Conservation (phyloP, 228 moss, liverwort and hornwort species). For the Sphagnum fallax region DNA sequence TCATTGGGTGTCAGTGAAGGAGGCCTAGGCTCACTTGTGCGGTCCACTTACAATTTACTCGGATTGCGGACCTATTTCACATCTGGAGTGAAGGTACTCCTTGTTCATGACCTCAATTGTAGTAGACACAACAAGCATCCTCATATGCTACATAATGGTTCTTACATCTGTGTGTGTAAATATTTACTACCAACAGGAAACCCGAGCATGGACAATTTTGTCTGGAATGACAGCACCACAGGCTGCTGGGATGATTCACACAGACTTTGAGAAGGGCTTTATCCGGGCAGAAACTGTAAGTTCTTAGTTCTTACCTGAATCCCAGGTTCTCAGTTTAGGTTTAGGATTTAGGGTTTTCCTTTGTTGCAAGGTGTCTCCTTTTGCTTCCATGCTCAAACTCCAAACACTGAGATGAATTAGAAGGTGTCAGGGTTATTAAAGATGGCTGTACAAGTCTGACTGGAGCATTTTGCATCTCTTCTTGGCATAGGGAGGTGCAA, state of each 20-base stretch:
- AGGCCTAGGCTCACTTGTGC: constrained; percentile 78
- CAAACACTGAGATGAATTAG: background rate
- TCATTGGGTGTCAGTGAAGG: constrained; percentile 92
- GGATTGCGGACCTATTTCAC: constrained; percentile 97
- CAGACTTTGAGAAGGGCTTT: constrained; percentile 94
- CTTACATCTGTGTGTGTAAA: background rate
- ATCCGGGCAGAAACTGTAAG: constrained; percentile 93
- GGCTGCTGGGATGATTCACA: constrained; percentile 94
- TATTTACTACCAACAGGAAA: constrained; percentile 35
- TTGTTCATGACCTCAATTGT: background rate
- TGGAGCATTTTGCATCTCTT: no score
- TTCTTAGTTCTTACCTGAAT: background rate
- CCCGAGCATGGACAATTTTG: constrained; percentile 88
- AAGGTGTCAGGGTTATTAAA: background rate
- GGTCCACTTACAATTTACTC: constrained; percentile 80
- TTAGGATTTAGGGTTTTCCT: background rate
- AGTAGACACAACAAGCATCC: background rate
- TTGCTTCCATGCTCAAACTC: background rate
- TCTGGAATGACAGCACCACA: constrained; percentile 96
- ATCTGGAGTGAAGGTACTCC: constrained; percentile 76
- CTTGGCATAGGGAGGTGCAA: no score
- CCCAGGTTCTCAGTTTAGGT: background rate
- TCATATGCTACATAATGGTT: background rate
- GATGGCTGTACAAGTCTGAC: no score
- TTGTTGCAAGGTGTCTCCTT: background rate